Conservation (phyloP, 2,329 filamentous ascomycete genomes). For the Fonsecaea pugnacius region DNA sequence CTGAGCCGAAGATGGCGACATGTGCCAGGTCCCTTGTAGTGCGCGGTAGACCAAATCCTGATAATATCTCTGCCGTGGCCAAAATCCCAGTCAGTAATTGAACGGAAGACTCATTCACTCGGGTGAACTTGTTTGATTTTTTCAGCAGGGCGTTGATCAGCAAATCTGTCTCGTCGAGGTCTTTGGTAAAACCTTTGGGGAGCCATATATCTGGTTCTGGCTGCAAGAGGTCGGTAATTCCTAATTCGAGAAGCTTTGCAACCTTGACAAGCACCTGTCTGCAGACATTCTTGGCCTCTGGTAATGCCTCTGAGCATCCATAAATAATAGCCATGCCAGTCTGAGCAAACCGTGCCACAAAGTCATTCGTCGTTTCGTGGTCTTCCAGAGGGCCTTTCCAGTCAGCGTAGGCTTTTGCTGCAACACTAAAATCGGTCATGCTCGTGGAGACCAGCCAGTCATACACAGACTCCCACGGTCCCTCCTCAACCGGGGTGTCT, state of each 20-base stretch:
- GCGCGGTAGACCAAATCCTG: conserved; percentile 45
- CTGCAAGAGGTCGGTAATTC: conserved; percentile 19
- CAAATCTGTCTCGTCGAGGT: conserved; percentile 46
- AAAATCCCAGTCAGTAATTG: conserved; percentile 49
- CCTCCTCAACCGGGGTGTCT: conserved; percentile 30
- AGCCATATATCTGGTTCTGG: conserved; percentile 25
- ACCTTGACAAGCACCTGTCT: conserved; percentile 23
- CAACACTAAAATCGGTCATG: conserved; percentile 54
- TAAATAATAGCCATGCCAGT: conserved; percentile 65
- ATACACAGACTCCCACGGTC: conserved; percentile 63
- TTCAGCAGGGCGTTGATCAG: conserved; percentile 49
- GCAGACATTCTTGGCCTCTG: conserved; percentile 34
- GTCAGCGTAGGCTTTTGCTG: conserved; percentile 56
- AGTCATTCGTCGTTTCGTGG: conserved; percentile 35
- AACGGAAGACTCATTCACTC: conserved; percentile 45
- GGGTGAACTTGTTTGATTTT: conserved; percentile 48
- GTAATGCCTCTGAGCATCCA: conserved; percentile 53
- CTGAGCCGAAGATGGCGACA: conserved; percentile 58
- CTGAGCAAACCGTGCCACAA: conserved; percentile 58
- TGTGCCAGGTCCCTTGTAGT: conserved; percentile 49
- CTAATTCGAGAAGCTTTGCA: conserved; percentile 55
- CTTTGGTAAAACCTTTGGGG: conserved; percentile 42
- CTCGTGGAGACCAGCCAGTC: conserved; percentile 63
- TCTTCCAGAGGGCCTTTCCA: conserved; percentile 66
- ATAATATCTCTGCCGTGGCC: conserved; percentile 47